Conservation (phyloP, 805 yeast genomes). For the Saturnispora halmiae region DNA sequence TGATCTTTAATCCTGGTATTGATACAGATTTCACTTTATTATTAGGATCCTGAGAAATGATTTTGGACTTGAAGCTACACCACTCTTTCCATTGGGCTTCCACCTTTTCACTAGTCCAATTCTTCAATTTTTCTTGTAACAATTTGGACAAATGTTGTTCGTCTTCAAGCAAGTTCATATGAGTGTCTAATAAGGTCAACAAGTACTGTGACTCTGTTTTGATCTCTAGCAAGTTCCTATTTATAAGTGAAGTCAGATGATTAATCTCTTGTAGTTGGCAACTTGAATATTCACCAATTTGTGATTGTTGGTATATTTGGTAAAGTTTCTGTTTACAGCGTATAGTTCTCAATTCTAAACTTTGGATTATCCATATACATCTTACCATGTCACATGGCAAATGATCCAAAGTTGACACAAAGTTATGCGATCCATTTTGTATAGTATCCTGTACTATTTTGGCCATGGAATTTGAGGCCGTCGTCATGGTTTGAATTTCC, state of each 20-base stretch:
- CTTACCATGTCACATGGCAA: constrained; percentile 32
- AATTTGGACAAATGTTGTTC: constrained; percentile 15
- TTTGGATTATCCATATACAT: constrained; percentile 31
- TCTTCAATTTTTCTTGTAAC: constrained; percentile 7
- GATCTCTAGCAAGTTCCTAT: constrained; percentile 21
- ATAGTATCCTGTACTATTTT: constrained; percentile 18
- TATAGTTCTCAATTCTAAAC: constrained; percentile 22
- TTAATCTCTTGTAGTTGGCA: neutral
- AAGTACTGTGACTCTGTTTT: constrained; percentile 23
- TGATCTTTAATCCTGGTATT: constrained; percentile 2
- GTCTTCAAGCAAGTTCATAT: constrained; percentile 19
- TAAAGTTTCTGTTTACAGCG: constrained; percentile 13
- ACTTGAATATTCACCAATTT: neutral
- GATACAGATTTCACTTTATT: neutral
- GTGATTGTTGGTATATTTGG: neutral
- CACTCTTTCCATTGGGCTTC: constrained; percentile 18
- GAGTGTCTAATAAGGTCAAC: constrained; percentile 16
- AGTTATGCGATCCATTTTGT: constrained; percentile 27
- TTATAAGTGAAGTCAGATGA: constrained; percentile 9
- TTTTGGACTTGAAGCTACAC: constrained; percentile 21
- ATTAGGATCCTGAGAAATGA: constrained; percentile 1
- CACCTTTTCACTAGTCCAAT: constrained; percentile 16
- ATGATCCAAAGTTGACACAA: constrained; percentile 31
- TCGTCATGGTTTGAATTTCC: neutral
- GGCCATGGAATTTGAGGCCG: neutral